A percentile compares a stretch with the other conserved stretches of the same genome.
Conservation (phyloP, 2,329 filamentous ascomycete genomes). For the Neonectria neomacrospora region DNA sequence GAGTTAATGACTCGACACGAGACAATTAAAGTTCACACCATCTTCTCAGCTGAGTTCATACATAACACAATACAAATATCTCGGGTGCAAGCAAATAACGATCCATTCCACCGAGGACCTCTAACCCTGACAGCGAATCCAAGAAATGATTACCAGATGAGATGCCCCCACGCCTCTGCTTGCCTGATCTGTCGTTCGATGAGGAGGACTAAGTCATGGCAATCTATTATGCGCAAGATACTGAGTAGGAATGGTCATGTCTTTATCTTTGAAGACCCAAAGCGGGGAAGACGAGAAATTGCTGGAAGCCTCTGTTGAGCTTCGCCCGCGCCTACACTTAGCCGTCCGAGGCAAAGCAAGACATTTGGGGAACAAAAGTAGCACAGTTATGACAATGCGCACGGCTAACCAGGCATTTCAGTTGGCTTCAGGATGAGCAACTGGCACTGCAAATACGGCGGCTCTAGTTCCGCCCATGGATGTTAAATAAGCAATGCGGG, state of each 20-base stretch:
- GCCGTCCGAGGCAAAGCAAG: no score
- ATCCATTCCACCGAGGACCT: neutral
- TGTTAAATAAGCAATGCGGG: neutral
- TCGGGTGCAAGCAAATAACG: no score
- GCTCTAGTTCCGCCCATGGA: neutral
- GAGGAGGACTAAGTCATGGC: no score
- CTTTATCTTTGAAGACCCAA: neutral
- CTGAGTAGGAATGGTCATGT: neutral
- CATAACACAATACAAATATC: neutral
- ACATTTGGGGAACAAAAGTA: no score
- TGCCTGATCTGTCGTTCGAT: neutral
- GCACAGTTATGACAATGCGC: no score
- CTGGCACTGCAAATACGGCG: no score
- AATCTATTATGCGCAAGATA: no score
- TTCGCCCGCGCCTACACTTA: no score
- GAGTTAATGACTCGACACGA: neutral
- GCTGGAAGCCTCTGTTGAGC: no score
- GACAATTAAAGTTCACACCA: neutral
- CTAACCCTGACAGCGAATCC: neutral
- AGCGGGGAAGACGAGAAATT: no score
- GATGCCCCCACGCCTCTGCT: neutral
- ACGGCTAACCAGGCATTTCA: no score
- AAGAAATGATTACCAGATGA: neutral
- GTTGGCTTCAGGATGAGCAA: no score
- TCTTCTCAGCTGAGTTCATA: neutral